Conservation (phyloP, 345 rosid genomes). For the Euphorbia lathyris region DNA sequence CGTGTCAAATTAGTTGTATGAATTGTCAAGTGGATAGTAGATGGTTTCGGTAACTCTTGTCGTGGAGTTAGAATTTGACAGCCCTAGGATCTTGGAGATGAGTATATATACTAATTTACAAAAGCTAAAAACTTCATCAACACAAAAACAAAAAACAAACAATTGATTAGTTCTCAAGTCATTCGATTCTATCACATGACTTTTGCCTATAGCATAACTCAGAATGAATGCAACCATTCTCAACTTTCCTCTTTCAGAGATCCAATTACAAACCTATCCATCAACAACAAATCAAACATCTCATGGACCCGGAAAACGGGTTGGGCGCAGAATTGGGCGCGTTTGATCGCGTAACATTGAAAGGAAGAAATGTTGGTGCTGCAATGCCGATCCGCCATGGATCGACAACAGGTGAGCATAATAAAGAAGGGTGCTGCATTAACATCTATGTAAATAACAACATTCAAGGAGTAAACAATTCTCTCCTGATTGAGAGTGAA, state of each 20-base stretch:
- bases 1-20: neutral
- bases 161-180: slow-evolving; percentile 28
- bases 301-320: slow-evolving; percentile 22
- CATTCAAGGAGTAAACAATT: slow-evolving; percentile 45
- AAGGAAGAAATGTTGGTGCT: slow-evolving; percentile 65
- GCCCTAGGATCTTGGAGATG: no score
- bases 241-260: neutral
- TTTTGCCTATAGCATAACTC: slow-evolving; percentile 30
- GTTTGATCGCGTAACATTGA: slow-evolving; percentile 30
- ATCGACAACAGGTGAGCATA: slow-evolving; percentile 23
- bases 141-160: neutral
- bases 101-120: neutral
- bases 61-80: neutral
- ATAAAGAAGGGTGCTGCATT: slow-evolving; percentile 33
- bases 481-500: slow-evolving; percentile 37
- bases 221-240: neutral
- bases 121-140: neutral
- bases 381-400: slow-evolving; percentile 41
- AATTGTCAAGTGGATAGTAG: no score
- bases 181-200: slow-evolving; percentile 17
- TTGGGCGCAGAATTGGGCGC: slow-evolving; percentile 19
- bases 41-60: no score
- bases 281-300: neutral
- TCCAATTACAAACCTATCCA: neutral
- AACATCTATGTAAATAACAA: slow-evolving; percentile 53